Evolutionary conservation across 768 basidiomycete species (phyloP), one percentile per base, ranked within the genome.

Genomic region (Boletus pseudopeckii): DNA sequence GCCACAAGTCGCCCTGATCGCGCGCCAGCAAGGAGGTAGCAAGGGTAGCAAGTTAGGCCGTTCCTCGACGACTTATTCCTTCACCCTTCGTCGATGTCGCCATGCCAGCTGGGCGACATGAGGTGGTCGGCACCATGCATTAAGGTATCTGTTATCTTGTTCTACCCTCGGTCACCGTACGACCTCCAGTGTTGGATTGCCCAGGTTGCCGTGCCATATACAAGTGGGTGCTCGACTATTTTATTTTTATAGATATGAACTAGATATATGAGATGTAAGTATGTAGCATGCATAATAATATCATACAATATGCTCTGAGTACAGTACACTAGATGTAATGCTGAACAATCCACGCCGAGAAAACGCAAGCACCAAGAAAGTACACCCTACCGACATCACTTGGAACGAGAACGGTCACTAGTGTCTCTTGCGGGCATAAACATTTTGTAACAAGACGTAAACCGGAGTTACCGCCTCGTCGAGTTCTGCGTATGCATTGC

Each of bases 391-490:
- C 36, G 41, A 32, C 17, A 14, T 54, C 55, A 53, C 28, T 45
- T 11, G 33, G 57, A 48, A 53, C 18, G 20, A 37, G 34, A 26
- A 42, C 5, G 22, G 24, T 63, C 48, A 32, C 30, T 32, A 72
- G 7, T 62, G 63, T 55, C 50, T 69, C 57, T 66, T 70, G 49
- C 66, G 65, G 48, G 83, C 86, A 60, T 83, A 83, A 13, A 88
- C 79, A 58, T 78, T 79, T 66, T 84, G 80, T 47, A 87, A 59
- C 53, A 77, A 76, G 51, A 84, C 77, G 57, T 78, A 86, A 50
- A 80, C 70, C 4, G 76, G 75, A 10, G 71, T 70, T 17, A 69
- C 59, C 5, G 78, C 76, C 15, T 79, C 77, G 14, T 71, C 65
- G 38, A 88, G 63, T 60, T 90, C 89, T 33, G 62, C 41, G n/a